Conservation (phyloP, 805 yeast genomes). For the Scheffersomyces spartinae region DNA sequence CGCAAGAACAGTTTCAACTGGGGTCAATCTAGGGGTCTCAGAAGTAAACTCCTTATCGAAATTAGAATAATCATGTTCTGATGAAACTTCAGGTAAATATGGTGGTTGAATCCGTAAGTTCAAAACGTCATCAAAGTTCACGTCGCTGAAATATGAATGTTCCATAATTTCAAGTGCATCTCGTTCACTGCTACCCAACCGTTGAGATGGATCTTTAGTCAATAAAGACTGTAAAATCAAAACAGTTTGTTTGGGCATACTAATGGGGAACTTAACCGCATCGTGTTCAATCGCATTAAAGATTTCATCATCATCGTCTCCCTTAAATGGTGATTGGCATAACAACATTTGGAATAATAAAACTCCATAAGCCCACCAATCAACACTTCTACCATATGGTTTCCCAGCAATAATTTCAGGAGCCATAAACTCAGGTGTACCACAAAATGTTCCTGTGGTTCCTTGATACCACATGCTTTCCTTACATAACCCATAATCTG, state of each 20-base stretch:
- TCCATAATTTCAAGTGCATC: constrained; percentile 94
- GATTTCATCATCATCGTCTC: constrained; percentile 79
- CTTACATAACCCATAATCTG: constrained; percentile 95
- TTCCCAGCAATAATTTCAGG: constrained; percentile 94
- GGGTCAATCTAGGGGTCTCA: constrained; percentile 90
- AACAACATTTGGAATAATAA: constrained; percentile 90
- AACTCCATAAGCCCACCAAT: constrained; percentile 99
- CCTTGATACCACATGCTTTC: constrained; percentile 80
- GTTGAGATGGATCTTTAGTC: constrained; percentile 74
- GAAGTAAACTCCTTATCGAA: constrained; percentile 93
- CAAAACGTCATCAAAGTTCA: constrained; percentile 80
- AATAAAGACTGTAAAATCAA: constrained; percentile 83
- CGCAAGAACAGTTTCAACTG: constrained; percentile 79
- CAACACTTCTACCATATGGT: constrained; percentile 87
- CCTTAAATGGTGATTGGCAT: constrained; percentile 94
- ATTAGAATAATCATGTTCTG: constrained; percentile 84
- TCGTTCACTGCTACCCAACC: constrained; percentile 78
- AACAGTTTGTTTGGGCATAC: constrained; percentile 95
- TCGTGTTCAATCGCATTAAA: constrained; percentile 93
- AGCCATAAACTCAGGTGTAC: constrained; percentile 99
- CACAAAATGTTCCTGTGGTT: constrained; percentile 92
- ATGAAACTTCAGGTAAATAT: constrained; percentile 73
- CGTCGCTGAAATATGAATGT: constrained; percentile 86
- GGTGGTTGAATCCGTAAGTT: constrained; percentile 73
- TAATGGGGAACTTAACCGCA: constrained; percentile 93